A percentile compares a stretch with the other conserved stretches of the same genome.
These are phyloP conservation scores for Pezizomycotina sp. DNA, from an alignment of 2,329 filamentous ascomycete species.

Conservation along the genomic window DNA sequence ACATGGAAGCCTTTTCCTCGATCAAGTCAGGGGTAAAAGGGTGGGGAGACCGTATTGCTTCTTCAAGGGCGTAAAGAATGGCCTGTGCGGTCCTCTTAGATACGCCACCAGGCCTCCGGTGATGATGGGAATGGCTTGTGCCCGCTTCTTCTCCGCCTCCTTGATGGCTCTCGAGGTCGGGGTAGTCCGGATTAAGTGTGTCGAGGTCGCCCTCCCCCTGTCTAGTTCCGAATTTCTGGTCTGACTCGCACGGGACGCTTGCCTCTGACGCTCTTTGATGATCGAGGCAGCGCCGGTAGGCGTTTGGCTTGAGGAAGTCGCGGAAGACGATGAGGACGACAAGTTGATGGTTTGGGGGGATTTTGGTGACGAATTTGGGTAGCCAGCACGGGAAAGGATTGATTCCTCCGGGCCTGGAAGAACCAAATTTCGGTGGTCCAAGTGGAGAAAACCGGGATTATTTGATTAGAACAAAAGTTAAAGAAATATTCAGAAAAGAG, in stretches of 20 bases:
- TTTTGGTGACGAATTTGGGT: too few relatives aligned
- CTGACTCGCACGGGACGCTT: constrained; percentile 13
- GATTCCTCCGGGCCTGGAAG: too few relatives aligned
- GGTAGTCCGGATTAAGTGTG: constrained; percentile 12
- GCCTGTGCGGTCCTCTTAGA: constrained; percentile 75
- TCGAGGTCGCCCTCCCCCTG: too few relatives aligned
- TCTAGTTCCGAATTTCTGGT: constrained; percentile 16
- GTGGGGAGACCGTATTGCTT: constrained; percentile 67
- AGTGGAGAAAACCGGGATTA: too few relatives aligned
- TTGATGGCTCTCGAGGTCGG: constrained; percentile 17
- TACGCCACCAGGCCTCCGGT: constrained; percentile 37
- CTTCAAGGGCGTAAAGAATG: constrained; percentile 82
- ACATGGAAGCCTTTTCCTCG: constrained; percentile 86
- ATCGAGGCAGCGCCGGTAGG: constrained; percentile 18
- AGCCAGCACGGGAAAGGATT: too few relatives aligned
- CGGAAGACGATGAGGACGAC: constrained; percentile 19
- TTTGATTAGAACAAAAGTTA: too few relatives aligned
- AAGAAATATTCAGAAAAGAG: too few relatives aligned
- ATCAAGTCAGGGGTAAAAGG: constrained; percentile 66
- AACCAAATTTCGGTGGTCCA: too few relatives aligned
- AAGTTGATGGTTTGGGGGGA: constrained; percentile 17
- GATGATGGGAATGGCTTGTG: constrained; percentile 16
- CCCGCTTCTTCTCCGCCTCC: constrained; percentile 17
- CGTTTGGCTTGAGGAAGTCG: constrained; percentile 18
- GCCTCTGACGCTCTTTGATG: constrained; percentile 12